phyloP scores from a whole-genome alignment of 2,329 filamentous ascomycete species.

The Phyllachora maydis region DNA sequence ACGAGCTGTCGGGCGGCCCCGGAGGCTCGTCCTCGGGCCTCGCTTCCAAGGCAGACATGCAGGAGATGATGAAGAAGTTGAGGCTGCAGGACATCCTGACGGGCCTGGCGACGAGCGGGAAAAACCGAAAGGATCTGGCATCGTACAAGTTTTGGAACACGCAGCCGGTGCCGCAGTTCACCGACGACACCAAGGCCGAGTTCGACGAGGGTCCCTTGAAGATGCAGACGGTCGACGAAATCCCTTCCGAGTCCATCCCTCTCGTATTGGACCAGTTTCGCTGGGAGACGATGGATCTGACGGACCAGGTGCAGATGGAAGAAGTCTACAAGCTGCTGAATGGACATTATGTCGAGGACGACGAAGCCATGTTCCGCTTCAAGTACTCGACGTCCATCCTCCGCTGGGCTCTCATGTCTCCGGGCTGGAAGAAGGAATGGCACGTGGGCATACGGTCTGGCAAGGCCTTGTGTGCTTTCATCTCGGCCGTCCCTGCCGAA shows the following conservation, averaged over 20 bases:
- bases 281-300: slow-evolving; percentile 82
- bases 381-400: slow-evolving; percentile 82
- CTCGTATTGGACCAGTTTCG: slow-evolving; percentile 65
- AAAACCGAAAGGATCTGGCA: slow-evolving; percentile 91
- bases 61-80: slow-evolving; percentile 35
- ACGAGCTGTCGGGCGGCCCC: slow-evolving; percentile 21
- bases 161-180: slow-evolving; percentile 81
- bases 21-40: slow-evolving; percentile 5
- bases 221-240: slow-evolving; percentile 55
- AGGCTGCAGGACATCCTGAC: slow-evolving; percentile 55
- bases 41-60: slow-evolving; percentile 13
- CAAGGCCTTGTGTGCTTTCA: slow-evolving; percentile 82
- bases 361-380: slow-evolving; percentile 93
- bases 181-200: slow-evolving; percentile 19
- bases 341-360: slow-evolving; percentile 93
- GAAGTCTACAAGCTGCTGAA: slow-evolving; percentile 85
- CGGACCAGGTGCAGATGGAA: slow-evolving; percentile 54
- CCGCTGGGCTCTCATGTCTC: slow-evolving; percentile 86
- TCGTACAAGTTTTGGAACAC: slow-evolving; percentile 98
- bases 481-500: slow-evolving; percentile 76
- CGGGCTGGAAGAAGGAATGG: slow-evolving; percentile 87
- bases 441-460: slow-evolving; percentile 81
- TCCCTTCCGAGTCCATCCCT: slow-evolving; percentile 55
- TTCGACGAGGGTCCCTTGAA: slow-evolving; percentile 65
- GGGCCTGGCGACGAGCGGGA: slow-evolving; percentile 53